Base-by-base conservation (phyloP, 2,329 filamentous ascomycete species). In the Nemania bipapillata region DNA sequence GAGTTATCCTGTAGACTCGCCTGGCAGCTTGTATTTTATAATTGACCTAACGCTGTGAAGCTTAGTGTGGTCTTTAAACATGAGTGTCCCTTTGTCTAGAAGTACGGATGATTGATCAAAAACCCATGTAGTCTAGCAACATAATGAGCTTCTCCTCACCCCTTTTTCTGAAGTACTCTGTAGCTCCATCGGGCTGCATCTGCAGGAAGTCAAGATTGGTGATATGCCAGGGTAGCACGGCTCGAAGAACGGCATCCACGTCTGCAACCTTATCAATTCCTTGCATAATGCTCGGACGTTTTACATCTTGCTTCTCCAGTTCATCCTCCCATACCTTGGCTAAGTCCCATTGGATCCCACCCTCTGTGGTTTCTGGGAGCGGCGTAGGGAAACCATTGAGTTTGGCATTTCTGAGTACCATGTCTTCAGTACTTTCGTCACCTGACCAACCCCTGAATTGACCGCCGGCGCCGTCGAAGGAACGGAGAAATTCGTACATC, bases 251-350 rank as follows among this genome's bases (percentile, higher is more conserved):
- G 26, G 63, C 50, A 15, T 66, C 71, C 28, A 72, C 66, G 26
- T 72, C 70, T 56, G 70, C 73, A 4, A 66, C 66, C 63, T 70
- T 71, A 24, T 71, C 68, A 22, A 66, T 66, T 7, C 70, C 70
- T 35, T 55, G 61, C 40, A 54, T 73, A 4, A 45, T 68, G 15
- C n/a, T 37, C 22, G 53, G 66, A 28, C 47, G 15, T 53, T 70
- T 63, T 15, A 70, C 69, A 20, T 64, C 15, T 4, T 74, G 65
- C 9, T 68, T 72, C 58, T 74, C 70, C 7, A 70, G 4, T 35
- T 68, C 67, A 1, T 59, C 49, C n/a, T 69, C 67, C 67, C 63
- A 66, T 5, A 58, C 63, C 12, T 69, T 66, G 15, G 63, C 67
- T 7, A 69, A 2, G 45, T 69, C 63, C 67, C 67, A 66, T 3